These are phyloP conservation scores for Pseudogymnoascus sp. DNA, from an alignment of 2,329 filamentous ascomycete species.

Conservation along the genomic window DNA sequence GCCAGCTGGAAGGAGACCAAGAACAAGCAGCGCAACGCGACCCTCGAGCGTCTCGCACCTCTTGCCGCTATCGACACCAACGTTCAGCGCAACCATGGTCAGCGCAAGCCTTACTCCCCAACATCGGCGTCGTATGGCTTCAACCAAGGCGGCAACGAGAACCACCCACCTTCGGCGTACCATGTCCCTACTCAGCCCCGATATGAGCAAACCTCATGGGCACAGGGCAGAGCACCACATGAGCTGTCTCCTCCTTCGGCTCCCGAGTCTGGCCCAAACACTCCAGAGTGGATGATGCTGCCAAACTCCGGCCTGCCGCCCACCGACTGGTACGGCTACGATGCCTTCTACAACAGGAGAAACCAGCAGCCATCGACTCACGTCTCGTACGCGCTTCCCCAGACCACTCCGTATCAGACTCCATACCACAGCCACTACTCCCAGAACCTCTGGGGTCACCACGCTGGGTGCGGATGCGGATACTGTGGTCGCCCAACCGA, in stretches of 20 bases:
- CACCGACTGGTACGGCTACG: slow-evolving; percentile 43
- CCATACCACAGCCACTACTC: slow-evolving; percentile 36
- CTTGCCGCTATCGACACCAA: slow-evolving; percentile 50
- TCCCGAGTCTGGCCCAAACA: slow-evolving; percentile 44
- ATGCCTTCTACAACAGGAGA: slow-evolving; percentile 37
- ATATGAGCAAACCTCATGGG: slow-evolving; percentile 26
- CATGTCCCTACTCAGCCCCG: slow-evolving; percentile 18
- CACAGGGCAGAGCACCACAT: slow-evolving; percentile 28
- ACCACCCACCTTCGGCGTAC: slow-evolving; percentile 25
- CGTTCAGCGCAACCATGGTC: slow-evolving; percentile 43
- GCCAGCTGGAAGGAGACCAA: slow-evolving; percentile 47
- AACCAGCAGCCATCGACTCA: slow-evolving; percentile 23
- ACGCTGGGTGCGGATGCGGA: slow-evolving; percentile 38
- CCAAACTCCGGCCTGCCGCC: slow-evolving; percentile 42
- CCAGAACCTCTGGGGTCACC: slow-evolving; percentile 40
- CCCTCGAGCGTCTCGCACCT: slow-evolving; percentile 35
- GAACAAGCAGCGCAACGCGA: slow-evolving; percentile 30
- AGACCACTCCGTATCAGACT: slow-evolving; percentile 40
- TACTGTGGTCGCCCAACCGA: slow-evolving; percentile 42
- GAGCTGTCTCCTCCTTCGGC: slow-evolving; percentile 45
- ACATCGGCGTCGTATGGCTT: slow-evolving; percentile 42
- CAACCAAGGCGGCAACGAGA: slow-evolving; percentile 35
- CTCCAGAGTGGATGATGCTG: slow-evolving; percentile 44
- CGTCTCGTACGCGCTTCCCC: slow-evolving; percentile 33
- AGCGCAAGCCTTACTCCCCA: slow-evolving; percentile 39